Evolutionary conservation across 768 basidiomycete genomes (phyloP), one percentile per base, ranked within the genome.

Genomic region (Phanerodontia chrysosporium): DNA sequence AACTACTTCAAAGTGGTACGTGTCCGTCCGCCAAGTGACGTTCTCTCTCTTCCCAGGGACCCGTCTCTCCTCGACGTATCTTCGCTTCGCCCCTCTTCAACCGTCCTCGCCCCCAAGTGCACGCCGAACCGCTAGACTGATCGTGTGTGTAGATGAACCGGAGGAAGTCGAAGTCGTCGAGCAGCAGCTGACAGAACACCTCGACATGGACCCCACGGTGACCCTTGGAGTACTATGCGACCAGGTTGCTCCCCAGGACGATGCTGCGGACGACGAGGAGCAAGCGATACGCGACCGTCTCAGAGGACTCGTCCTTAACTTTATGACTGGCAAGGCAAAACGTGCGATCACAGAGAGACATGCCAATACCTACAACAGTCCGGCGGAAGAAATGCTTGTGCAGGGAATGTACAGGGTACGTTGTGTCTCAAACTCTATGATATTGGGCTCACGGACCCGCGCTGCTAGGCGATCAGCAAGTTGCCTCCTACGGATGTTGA

Each of bases 1-100:
- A 90, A 62, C 72, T 90, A 16, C 76, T 90, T 9, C 89, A 89
- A 68, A 86, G 85, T 63, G 87, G 87, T 89, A 67, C 70, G 85
- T 76, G 18, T 58, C 28, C n/a, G 3, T 51, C 22, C 52, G 32
- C 52, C 29, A 3, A 18, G 14, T 42, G 39, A 42, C 39, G 18
- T 42, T 16, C 39, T 42, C 18, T 55, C 28, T 18, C 13, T 55
- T 36, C 16, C 35, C 14, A 55, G 24, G 24, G 53, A 25, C 39
- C 22, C 35, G 6, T 18, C 30, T 6, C 21, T 32, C 9, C 25
- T 32, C n/a, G 29, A 7, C 8, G 32, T 14, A 14, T 14, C 8
- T 35, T 7, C 12, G 24, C 45, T 51, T 12, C 25, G 44, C 28
- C 32, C 54, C 29, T 45, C 44, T 45, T 25, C 53, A 14, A 4